Base-by-base conservation (phyloP, 176 grass and related monocot genomes). In the Secale cereale region DNA sequence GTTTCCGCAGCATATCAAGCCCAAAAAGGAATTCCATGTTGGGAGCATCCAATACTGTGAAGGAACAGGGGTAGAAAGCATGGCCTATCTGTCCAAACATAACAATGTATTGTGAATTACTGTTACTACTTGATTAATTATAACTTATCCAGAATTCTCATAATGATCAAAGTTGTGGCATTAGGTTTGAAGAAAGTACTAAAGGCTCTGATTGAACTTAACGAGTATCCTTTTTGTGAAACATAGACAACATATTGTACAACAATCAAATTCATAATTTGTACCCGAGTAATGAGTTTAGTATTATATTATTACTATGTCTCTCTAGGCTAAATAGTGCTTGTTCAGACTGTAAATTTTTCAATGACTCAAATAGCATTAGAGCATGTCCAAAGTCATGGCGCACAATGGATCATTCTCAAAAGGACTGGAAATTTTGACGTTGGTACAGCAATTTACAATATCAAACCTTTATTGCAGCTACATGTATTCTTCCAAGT, bases 11-110 rank as follows among this genome's bases (percentile, higher is more conserved):
- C 97, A 99, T 99, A 91, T 99, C 97, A 86, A 99, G 97, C 31
- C 97, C 97, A 43, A 99, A 99, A 80, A 99, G 90, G 79, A 99
- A 99, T 76, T 99, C 97, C 97, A 99, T 96, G 82, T 99, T 99
- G 1, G 90, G 91, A 65, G 93, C 97, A 88, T 99, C 97, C 88
- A 99, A 88, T 78, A 99, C 97, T 10, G 97, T 99, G 86, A 99
- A 99, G 39, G 97, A 99, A 71, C 97, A 99, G 25, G 78, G 93
- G 91, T 96, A 99, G 64, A 99, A 99, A 35, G 69, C 36, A 29
- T 92, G 88, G 10, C 97, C 93, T 74, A 99, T 99, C 97, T 99
- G 81, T 72, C 52, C 81, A 87, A 62, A 89, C 48, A 50, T 67
- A 3, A 80, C 10, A 69, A 61, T 74, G 46, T 23, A 78, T 30